Percentiles rank a stretch among this genome's conserved stretches.
Conservation (phyloP, 2,329 filamentous ascomycete species). For the Colletotrichum sp. region DNA sequence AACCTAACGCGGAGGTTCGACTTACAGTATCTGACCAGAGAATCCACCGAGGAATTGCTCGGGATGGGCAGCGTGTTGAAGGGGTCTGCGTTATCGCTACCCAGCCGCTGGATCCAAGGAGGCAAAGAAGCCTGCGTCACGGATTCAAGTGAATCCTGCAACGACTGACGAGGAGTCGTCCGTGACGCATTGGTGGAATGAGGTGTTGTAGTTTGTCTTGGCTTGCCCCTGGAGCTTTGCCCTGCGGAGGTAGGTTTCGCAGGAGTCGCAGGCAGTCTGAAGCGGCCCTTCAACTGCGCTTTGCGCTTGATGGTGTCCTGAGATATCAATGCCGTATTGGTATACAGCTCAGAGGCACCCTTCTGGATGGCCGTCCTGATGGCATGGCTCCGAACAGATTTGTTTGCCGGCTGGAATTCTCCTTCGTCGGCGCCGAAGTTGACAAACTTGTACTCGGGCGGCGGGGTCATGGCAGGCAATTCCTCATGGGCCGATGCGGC, state of each 20-base stretch:
- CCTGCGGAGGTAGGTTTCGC: background rate
- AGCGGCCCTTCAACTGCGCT: constrained; percentile 15
- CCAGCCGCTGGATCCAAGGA: constrained; percentile 3
- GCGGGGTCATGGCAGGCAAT: background rate
- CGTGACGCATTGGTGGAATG: background rate
- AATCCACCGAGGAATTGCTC: constrained; percentile 4
- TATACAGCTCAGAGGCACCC: background rate
- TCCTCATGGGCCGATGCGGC: background rate
- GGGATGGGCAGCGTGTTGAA: constrained; percentile 22
- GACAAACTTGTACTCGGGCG: constrained; percentile 21
- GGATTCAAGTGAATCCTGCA: background rate
- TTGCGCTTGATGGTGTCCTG: background rate
- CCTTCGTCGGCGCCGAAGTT: background rate
- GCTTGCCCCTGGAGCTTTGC: background rate
- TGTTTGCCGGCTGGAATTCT: constrained; percentile 6
- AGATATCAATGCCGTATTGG: background rate
- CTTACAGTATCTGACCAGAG: constrained; percentile 22
- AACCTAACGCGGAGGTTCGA: background rate
- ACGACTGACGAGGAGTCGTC: background rate
- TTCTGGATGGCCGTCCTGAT: constrained; percentile 20
- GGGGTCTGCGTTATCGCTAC: constrained; percentile 14
- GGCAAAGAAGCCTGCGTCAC: background rate
- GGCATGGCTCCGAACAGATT: constrained; percentile 18
- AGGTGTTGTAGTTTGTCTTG: background rate
- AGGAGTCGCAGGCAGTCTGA: background rate